Evolutionary conservation across 169 alveolate species (phyloP), one percentile per base, ranked within the genome.

Genomic region (Eimeria mitis): DNA sequence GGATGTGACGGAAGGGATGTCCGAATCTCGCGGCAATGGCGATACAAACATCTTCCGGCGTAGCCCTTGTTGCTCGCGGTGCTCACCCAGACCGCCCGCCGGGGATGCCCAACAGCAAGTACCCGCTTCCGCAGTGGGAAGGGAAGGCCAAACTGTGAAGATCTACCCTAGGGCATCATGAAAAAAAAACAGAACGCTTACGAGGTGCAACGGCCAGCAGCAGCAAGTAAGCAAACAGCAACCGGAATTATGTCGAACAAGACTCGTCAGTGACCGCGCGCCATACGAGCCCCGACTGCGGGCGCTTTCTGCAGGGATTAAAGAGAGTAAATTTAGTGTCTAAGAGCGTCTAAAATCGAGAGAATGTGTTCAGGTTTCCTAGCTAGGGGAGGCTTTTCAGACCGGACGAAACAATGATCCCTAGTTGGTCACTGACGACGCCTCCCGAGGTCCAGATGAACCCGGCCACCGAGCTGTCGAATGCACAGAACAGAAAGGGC

Each of bases 41-140:
- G 92, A 85, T 63, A 71, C 92, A 40, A 85, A 85, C 92, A 85
- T 85, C 92, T 85, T 85, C 71, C 79, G 25, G 65, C 63, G 59
- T 47, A 81, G 59, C n/a, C 79, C 81, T 40, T 37, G 28, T 9
- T 54, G 89, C 89, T 49, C 25, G 89, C 49, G 89, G 37, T 81
- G 71, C 73, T 54, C 71, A 34, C 89, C 63, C 49, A 81, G 71
- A 54, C 54, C 87, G 7, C 87, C 63, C 61, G 6, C 34, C 3
- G 87, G 63, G 63, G 61, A 44, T 76, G n/a, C 87, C 16, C 42
- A 47, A 42, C 63, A 44, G 28, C 87, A 44, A 34, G 84, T 9
- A 44, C 37, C 71, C 71, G 73, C 71, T 54, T 54, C 89, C 73
- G 37, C 89, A 31, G 89, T 52, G 37, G 76, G 92, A 49, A 21